phyloP scores from a whole-genome alignment of 306 rosid species.

The Astragalus glycyphyllos region DNA sequence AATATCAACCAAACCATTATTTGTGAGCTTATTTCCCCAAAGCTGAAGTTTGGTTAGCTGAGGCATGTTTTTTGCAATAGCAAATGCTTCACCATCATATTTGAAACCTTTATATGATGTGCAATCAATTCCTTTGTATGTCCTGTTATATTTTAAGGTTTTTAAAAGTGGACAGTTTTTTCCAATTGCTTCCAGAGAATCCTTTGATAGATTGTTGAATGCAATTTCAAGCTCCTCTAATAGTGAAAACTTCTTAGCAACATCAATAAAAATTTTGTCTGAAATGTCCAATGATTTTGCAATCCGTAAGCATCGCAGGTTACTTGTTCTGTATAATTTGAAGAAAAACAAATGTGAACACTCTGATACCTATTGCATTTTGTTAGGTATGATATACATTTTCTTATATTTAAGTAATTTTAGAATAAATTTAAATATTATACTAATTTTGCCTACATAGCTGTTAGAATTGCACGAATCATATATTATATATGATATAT shows the following conservation, averaged over 20 bases:
- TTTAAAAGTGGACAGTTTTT: constrained; percentile 53
- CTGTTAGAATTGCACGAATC: neutral
- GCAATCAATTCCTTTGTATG: neutral
- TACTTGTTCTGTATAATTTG: constrained; percentile 46
- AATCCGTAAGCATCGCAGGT: constrained; percentile 45
- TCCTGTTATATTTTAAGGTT: constrained; percentile 48
- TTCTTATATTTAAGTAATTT: too few relatives aligned
- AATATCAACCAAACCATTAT: constrained; percentile 56
- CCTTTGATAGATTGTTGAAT: constrained; percentile 24
- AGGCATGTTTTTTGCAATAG: constrained; percentile 52
- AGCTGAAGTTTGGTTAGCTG: constrained; percentile 48
- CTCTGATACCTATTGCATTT: too few relatives aligned
- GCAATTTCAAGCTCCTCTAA: constrained; percentile 62
- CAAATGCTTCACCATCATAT: constrained; percentile 50
- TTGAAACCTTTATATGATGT: neutral
- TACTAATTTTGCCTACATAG: too few relatives aligned
- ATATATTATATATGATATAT: too few relatives aligned
- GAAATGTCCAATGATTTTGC: constrained; percentile 44
- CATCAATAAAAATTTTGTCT: constrained; percentile 45
- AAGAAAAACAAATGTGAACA: too few relatives aligned
- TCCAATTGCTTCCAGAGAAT: constrained; percentile 52
- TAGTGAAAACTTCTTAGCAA: constrained; percentile 48
- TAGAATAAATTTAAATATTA: too few relatives aligned
- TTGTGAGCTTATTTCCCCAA: constrained; percentile 53
- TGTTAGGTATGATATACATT: too few relatives aligned